phyloP scores from a whole-genome alignment of 1,284 basidiomycete species.

The Rhodotorula sp. region DNA sequence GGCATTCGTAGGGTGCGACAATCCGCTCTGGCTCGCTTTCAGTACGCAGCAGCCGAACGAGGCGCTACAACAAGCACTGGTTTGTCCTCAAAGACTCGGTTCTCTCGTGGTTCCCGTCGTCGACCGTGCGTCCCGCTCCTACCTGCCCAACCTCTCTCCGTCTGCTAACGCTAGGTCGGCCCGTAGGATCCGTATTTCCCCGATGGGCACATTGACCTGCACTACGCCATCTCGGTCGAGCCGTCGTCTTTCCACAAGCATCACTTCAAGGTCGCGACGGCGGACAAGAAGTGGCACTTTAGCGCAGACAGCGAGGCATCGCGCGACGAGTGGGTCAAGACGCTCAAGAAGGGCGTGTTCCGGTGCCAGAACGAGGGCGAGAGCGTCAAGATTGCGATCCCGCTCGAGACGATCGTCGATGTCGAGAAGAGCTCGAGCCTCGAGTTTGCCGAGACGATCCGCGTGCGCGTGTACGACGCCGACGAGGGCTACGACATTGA shows the following conservation, averaged over 20 bases:
- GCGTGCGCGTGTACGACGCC: constrained; percentile 85
- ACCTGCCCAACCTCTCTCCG: constrained; percentile 2
- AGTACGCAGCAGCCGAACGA: constrained; percentile 60
- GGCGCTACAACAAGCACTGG: constrained; percentile 90
- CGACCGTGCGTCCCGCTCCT: constrained; percentile 62
- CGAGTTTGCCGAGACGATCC: constrained; percentile 85
- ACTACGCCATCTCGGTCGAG: constrained; percentile 88
- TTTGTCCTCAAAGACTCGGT: constrained; percentile 90
- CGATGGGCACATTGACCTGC: constrained; percentile 87
- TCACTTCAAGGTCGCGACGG: constrained; percentile 51
- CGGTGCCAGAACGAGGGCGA: constrained; percentile 95
- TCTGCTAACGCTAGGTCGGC: not conserved
- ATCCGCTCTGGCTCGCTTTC: constrained; percentile 64
- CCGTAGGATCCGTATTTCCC: constrained; percentile 91
- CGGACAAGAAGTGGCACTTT: constrained; percentile 50
- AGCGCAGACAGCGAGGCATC: constrained; percentile 47
- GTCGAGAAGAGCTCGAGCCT: constrained; percentile 83
- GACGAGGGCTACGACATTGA: constrained; percentile 74
- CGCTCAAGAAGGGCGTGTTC: constrained; percentile 83
- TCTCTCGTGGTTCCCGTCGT: constrained; percentile 91
- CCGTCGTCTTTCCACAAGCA: constrained; percentile 58
- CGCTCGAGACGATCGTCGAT: constrained; percentile 83
- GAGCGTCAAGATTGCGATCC: constrained; percentile 94
- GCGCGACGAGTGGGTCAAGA: constrained; percentile 74
- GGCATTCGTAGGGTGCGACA: constrained; percentile 63